A percentile compares a stretch with the other conserved stretches of the same genome.
phyloP scores from a whole-genome alignment of 176 grass and related monocot species.

The Musa troglodytarum region DNA sequence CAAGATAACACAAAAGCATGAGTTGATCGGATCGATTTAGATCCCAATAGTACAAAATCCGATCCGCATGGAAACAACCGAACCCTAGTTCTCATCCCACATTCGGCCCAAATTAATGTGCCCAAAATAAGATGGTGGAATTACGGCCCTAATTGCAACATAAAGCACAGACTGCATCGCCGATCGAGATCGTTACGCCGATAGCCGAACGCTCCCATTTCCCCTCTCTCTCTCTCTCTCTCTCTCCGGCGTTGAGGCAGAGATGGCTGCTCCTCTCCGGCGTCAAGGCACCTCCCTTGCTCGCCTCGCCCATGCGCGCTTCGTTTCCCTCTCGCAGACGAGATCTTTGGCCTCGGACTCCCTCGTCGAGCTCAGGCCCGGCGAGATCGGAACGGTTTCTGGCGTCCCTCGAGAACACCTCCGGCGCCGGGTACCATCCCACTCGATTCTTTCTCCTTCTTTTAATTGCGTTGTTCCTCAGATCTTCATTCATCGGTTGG shows the following conservation, averaged over 20 bases:
- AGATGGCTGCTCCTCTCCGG: conserved; percentile 75
- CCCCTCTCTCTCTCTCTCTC: not conserved
- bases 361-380: conserved; percentile 72
- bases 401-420: conserved; percentile 88
- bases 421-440: conserved; percentile 43
- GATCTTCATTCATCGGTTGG: not conserved
- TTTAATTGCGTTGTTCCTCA: not conserved
- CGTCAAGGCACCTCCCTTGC: conserved; percentile 38
- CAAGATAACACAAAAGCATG: too few species aligned
- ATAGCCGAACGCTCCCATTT: not conserved
- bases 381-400: conserved; percentile 85
- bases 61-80: too few species aligned
- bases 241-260: not conserved
- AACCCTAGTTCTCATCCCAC: too few species aligned
- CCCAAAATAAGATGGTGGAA: not conserved
- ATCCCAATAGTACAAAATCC: too few species aligned
- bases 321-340: conserved; percentile 20
- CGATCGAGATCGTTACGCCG: not conserved
- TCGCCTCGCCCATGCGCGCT: conserved; percentile 7
- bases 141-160: not conserved
- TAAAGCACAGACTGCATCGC: not conserved
- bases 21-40: too few species aligned
- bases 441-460: not conserved
- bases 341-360: conserved; percentile 49
- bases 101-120: not conserved